Evolutionary conservation across 78 protist genomes (phyloP), one percentile per base, ranked within the genome.

Genomic region (Protostelium mycophagum): DNA sequence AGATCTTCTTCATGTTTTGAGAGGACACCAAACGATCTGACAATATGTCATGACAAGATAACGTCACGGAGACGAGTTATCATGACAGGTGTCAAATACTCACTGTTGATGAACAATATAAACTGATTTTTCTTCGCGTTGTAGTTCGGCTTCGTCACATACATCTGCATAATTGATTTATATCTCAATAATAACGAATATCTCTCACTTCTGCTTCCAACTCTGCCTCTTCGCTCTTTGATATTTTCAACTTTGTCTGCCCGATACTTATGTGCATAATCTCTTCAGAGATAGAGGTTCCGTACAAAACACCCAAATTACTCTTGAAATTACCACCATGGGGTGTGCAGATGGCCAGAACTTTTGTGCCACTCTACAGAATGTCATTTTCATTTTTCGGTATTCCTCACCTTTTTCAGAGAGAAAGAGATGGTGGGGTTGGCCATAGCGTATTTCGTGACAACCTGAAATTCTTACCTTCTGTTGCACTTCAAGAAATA

Each of bases 11-110:
- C 35, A 99, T 34, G 28, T 88, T 36, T 36, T 86, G 38, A 51
- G 95, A 90, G 35, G 96, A 98, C 29, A 98, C 99, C 23, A 98
- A 96, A 0, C 99, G 93, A 5, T 95, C 93, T 93, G 34, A 1
- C n/a, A 10, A 37, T 10, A 9, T 35, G n/a, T 1, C n/a, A 10
- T 1, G 84, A 9, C 29, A 38, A 86, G 36, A n/a, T n/a, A n/a
- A n/a, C n/a, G n/a, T n/a, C n/a, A n/a, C n/a, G n/a, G n/a, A n/a
- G n/a, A n/a, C n/a, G n/a, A n/a, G n/a, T n/a, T n/a, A n/a, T n/a
- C 25, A 25, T 38, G 25, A 83, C 1, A 16, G 51, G 34, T 0
- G 28, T 73, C 37, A 37, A 1, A 34, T 88, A 31, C 85, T 29
- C 51, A 85, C 92, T 88, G 93, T 98, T 98, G 87, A 98, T 91